Conservation (phyloP, 1,139 yeast genomes). For the Yamadazyma taylorii region DNA sequence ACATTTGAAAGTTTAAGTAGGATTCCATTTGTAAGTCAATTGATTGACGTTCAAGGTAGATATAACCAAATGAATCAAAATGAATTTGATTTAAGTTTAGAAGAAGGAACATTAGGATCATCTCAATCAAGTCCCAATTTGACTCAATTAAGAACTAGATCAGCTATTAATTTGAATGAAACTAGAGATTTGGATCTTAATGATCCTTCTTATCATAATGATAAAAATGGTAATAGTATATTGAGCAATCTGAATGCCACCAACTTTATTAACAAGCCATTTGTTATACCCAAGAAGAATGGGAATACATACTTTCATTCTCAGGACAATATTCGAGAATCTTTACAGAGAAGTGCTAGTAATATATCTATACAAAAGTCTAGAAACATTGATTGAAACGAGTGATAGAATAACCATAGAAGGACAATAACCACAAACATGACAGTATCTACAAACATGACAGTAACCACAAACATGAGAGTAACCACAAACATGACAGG, state of each 20-base stretch:
- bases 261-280: slow-evolving; percentile 39
- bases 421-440: no score
- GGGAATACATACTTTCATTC: slow-evolving; percentile 15
- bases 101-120: slow-evolving; percentile 31
- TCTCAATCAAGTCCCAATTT: slow-evolving; percentile 20
- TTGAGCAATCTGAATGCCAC: slow-evolving; percentile 15
- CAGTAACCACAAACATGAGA: no score
- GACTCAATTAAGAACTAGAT: slow-evolving; percentile 41
- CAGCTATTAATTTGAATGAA: slow-evolving; percentile 36
- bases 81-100: slow-evolving; percentile 26
- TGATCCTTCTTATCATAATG: slow-evolving; percentile 1
- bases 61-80: slow-evolving; percentile 18
- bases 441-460: no score
- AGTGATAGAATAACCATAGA: not conserved
- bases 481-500: no score
- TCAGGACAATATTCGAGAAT: slow-evolving; percentile 31
- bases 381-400: slow-evolving; percentile 3
- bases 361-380: slow-evolving; percentile 18
- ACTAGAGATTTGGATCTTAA: slow-evolving; percentile 10
- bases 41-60: slow-evolving; percentile 14
- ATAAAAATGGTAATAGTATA: slow-evolving; percentile 8
- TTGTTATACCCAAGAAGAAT: slow-evolving; percentile 30
- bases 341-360: slow-evolving; percentile 26
- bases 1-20: slow-evolving; percentile 15
- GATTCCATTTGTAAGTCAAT: slow-evolving; percentile 19